Percentiles rank a stretch among this genome's conserved stretches.
These are phyloP conservation scores for Starmerella potacharoeniae DNA, from an alignment of 805 yeast species.

Conservation along the genomic window DNA sequence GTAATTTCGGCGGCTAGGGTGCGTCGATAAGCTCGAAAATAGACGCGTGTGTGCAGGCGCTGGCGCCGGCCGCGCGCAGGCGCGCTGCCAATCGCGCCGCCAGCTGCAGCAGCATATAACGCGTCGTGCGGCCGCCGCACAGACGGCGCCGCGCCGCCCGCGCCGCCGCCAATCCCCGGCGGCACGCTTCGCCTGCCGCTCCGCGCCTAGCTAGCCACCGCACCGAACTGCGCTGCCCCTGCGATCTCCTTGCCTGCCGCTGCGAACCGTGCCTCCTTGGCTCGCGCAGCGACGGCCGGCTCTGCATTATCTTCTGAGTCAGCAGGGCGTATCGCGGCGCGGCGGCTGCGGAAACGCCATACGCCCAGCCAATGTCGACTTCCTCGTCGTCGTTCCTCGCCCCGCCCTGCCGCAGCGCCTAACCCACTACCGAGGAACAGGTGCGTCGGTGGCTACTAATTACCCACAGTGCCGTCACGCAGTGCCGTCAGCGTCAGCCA, in stretches of 20 bases:
- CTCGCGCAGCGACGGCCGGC: neutral
- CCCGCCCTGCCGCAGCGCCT: neutral
- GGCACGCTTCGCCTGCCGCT: too few species aligned
- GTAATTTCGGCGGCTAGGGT: neutral
- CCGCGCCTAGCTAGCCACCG: too few species aligned
- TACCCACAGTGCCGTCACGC: too few species aligned
- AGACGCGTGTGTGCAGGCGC: neutral
- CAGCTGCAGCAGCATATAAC: too few species aligned
- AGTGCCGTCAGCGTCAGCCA: too few species aligned
- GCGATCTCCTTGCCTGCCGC: neutral
- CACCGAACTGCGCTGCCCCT: neutral
- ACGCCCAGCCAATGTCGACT: neutral
- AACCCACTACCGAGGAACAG: neutral
- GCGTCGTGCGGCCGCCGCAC: neutral
- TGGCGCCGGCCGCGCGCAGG: neutral
- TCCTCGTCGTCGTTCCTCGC: too few species aligned
- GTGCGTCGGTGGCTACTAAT: neutral
- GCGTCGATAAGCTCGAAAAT: neutral
- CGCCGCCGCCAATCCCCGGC: too few species aligned
- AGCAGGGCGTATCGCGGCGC: neutral
- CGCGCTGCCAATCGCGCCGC: neutral
- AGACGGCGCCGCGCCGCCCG: neutral
- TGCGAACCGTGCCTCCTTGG: neutral
- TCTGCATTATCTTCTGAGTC: neutral
- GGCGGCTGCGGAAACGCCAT: neutral